Percentiles rank a stretch among this genome's conserved stretches.
phyloP scores from a whole-genome alignment of 2,329 filamentous ascomycete genomes.

The Exophiala dermatitidis region DNA sequence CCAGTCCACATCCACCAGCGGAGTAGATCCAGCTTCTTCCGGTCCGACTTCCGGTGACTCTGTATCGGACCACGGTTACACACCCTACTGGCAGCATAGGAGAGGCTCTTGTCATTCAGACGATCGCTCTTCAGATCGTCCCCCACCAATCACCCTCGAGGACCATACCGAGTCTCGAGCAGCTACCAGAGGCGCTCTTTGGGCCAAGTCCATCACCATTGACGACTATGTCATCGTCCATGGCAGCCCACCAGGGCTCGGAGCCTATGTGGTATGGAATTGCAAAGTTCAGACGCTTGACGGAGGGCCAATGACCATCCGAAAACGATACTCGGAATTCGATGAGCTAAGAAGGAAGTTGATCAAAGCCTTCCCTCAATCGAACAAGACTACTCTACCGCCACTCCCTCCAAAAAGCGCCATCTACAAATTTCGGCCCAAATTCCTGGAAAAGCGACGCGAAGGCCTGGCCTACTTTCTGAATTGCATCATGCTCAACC shows the following conservation, averaged over 20 bases:
- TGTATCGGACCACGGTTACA: slow-evolving; percentile 17
- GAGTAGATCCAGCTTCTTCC: slow-evolving; percentile 4
- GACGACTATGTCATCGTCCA: slow-evolving; percentile 56
- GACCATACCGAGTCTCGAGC: slow-evolving; percentile 54
- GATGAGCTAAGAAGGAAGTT: slow-evolving; percentile 70
- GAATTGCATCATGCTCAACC: slow-evolving; percentile 86
- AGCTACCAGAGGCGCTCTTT: slow-evolving; percentile 50
- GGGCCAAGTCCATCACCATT: slow-evolving; percentile 56
- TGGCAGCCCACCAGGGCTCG: slow-evolving; percentile 47
- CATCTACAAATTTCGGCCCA: slow-evolving; percentile 69
- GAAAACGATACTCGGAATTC: slow-evolving; percentile 81
- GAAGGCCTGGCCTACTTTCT: slow-evolving; percentile 84
- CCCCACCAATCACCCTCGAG: slow-evolving; percentile 51
- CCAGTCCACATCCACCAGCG: slow-evolving; percentile 5
- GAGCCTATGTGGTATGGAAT: slow-evolving; percentile 95
- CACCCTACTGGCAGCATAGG: slow-evolving; percentile 43
- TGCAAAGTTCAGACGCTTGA: slow-evolving; percentile 79
- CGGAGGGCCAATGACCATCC: slow-evolving; percentile 51
- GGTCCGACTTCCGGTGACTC: not conserved
- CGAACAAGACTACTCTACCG: slow-evolving; percentile 63
- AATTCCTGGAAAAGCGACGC: slow-evolving; percentile 78
- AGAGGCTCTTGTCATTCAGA: slow-evolving; percentile 38
- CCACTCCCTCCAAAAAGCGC: slow-evolving; percentile 83
- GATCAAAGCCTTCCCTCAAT: slow-evolving; percentile 72
- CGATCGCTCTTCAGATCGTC: slow-evolving; percentile 34